A percentile compares a stretch with the other conserved stretches of the same genome.
Conservation (phyloP, 345 rosid genomes). For the Isatis tinctoria region DNA sequence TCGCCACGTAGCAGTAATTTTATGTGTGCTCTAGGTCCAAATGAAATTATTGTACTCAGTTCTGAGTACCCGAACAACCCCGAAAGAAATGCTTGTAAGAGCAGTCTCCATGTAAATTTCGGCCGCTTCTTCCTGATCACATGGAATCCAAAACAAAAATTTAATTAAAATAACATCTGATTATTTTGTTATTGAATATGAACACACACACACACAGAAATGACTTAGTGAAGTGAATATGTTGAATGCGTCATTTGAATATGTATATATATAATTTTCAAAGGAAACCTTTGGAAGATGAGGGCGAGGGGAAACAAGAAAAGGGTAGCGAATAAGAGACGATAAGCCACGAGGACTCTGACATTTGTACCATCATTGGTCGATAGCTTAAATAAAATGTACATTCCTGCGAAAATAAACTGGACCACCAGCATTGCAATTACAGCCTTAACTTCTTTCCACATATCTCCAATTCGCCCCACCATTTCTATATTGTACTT, state of each 20-base stretch:
- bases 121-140: slow-evolving; percentile 40
- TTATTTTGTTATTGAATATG: neutral
- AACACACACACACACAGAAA: neutral
- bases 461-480: slow-evolving; percentile 1
- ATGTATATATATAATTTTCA: too few species aligned
- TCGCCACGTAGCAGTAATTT: neutral
- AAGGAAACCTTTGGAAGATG: slow-evolving; percentile 37
- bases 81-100: slow-evolving; percentile 39
- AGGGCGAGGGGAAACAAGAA: slow-evolving; percentile 37
- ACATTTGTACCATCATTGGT: slow-evolving; percentile 28
- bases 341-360: slow-evolving; percentile 36
- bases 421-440: slow-evolving; percentile 36
- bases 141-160: neutral
- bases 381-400: slow-evolving; percentile 37
- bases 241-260: neutral
- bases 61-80: slow-evolving; percentile 47
- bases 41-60: neutral
- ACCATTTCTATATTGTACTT: neutral
- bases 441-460: slow-evolving; percentile 23
- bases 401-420: slow-evolving; percentile 29
- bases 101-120: slow-evolving; percentile 42
- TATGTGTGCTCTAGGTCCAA: neutral
- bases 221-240: neutral
- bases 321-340: slow-evolving; percentile 36
- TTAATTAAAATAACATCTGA: neutral